Evolutionary conservation across 2,329 filamentous ascomycete species (phyloP).

Genomic region (Dothiorella sarmentorum): DNA sequence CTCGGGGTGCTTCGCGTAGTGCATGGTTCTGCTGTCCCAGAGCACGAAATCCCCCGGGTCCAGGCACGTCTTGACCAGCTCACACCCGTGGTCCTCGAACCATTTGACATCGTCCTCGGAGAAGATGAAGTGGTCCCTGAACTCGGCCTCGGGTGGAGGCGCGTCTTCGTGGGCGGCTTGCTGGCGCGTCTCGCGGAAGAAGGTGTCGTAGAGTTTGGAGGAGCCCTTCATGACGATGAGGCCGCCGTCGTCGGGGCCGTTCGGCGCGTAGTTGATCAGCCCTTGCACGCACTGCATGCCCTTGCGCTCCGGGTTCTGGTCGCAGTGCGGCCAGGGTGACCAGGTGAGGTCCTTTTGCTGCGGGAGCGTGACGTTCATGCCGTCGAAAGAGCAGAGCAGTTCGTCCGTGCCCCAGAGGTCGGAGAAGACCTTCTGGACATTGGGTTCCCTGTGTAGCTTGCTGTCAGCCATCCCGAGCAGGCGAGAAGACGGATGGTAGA

Average conservation of each 20-base stretch:
- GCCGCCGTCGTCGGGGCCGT: conserved; percentile 48
- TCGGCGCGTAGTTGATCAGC: conserved; percentile 44
- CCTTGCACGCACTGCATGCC: conserved; percentile 45
- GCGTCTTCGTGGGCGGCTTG: conserved; percentile 9
- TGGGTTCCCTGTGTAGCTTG: conserved; percentile 31
- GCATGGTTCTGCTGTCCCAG: conserved; percentile 48
- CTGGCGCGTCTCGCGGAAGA: conserved; percentile 36
- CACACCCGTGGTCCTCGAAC: conserved; percentile 41
- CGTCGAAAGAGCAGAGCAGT: conserved; percentile 31
- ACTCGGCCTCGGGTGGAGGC: conserved; percentile 24
- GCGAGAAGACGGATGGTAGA: not conserved
- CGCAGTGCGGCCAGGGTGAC: conserved; percentile 46
- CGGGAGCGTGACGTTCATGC: conserved; percentile 44
- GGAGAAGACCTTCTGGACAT: conserved; percentile 40
- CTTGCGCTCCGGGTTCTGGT: conserved; percentile 42
- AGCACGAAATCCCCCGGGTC: conserved; percentile 45
- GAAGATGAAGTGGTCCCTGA: conserved; percentile 43
- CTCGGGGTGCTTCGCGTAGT: conserved; percentile 38
- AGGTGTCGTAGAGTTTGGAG: conserved; percentile 18
- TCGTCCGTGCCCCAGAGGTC: conserved; percentile 41
- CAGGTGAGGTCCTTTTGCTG: conserved; percentile 38
- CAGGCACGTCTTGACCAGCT: conserved; percentile 39
- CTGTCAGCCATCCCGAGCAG: too few relatives aligned
- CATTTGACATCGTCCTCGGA: conserved; percentile 42
- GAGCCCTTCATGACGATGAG: conserved; percentile 46